Base-by-base conservation (phyloP, 306 rosid genomes). In the Pyrus bretschneideri region DNA sequence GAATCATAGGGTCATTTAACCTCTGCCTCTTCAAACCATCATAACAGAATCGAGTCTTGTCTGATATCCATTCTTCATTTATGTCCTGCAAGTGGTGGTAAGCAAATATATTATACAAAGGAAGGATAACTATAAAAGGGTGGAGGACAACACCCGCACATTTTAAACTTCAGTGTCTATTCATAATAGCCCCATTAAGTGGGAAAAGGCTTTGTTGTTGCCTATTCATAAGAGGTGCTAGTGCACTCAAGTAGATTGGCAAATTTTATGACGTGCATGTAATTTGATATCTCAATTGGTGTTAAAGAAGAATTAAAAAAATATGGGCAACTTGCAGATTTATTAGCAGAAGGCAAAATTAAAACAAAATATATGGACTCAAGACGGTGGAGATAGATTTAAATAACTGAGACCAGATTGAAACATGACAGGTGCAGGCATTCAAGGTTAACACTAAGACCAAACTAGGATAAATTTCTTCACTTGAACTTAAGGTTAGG, bases 21-120 rank as follows among this genome's bases (percentile, higher is more conserved):
- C 99, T 92, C 85, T 96, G 99, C 81, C 99, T 96, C 88, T 96
- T 96, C 85, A 96, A 90, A 78, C 99, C 99, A 77, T 96, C 99
- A 86, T 92, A 96, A 74, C 93, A 91, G 68, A 96, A 96, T 58
- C 98, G 98, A 80, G 98, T 96, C 84, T 96, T 96, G 84, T 96
- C 99, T 51, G 99, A 96, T 85, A 96, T 96, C 98, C 99, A 96
- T 81, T 96, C 99, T 83, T 96, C 99, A 85, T 96, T 96, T 80
- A 96, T 91, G 82, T 92, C 98, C 99, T 96, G 87, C 63, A 76
- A 44, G 29, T 62, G 76, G 79, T 44, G 63, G 65, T 45, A 79
- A 79, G 62, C 49, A 2, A 63, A 44, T 23, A 70, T 29, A n/a
- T 51, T 23, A 72, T 42, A 72, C 6, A 9, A 49, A 64, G 18